phyloP scores from a whole-genome alignment of 2,329 filamentous ascomycete genomes.

The Curvularia hawaiiensis region DNA sequence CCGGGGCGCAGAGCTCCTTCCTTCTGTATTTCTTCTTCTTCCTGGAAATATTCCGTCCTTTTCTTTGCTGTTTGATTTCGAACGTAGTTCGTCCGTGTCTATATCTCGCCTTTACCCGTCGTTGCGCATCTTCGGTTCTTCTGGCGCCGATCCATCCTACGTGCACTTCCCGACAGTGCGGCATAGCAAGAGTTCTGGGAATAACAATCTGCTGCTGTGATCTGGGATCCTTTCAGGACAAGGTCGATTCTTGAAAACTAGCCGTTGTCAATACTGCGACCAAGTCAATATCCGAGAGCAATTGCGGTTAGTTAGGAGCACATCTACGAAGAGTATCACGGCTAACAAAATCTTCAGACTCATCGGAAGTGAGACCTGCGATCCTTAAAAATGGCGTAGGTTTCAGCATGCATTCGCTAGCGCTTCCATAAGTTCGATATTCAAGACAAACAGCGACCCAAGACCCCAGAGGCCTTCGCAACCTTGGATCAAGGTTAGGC shows the following conservation, averaged over 20 bases:
- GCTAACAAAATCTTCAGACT: neutral
- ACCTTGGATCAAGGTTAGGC: constrained; percentile 5
- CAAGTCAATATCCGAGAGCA: neutral
- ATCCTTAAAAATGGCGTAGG: constrained; percentile 13
- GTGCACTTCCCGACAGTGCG: neutral
- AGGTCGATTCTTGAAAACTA: neutral
- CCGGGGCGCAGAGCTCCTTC: constrained; percentile 16
- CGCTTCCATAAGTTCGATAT: constrained; percentile 11
- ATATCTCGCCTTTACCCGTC: constrained; percentile 6
- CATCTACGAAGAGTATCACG: neutral
- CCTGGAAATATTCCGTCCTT: constrained; percentile 12
- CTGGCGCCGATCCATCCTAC: constrained; percentile 8
- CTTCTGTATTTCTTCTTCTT: constrained; percentile 11
- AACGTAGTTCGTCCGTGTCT: constrained; percentile 15
- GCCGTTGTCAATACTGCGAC: neutral
- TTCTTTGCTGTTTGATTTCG: constrained; percentile 15
- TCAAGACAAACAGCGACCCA: constrained; percentile 16
- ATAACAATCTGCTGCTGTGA: neutral
- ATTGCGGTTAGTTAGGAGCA: constrained; percentile 2
- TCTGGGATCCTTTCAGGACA: neutral
- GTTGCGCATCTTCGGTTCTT: constrained; percentile 6
- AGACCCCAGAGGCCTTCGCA: constrained; percentile 1
- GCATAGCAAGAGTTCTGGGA: neutral
- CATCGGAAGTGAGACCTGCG: neutral
- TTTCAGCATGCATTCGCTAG: constrained; percentile 25